Evolutionary conservation across 1,139 yeast genomes (phyloP).

Genomic region (Ogataea hybrid): DNA sequence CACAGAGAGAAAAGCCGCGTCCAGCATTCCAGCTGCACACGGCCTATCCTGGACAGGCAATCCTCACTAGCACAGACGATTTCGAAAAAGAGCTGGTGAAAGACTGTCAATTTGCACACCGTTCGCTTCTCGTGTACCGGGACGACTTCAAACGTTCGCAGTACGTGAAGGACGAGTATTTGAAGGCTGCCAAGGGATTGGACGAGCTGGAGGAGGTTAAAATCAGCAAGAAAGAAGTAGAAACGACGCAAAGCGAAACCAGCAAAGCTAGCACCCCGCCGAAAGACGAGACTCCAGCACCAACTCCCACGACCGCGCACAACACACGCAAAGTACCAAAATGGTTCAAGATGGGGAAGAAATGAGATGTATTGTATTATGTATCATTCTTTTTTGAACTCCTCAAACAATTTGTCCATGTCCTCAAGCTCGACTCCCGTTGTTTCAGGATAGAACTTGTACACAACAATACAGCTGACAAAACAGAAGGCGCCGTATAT

Average conservation of each 20-base stretch:
- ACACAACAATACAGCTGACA: conserved; percentile 43
- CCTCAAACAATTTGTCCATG: conserved; percentile 53
- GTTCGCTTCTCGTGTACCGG: conserved; percentile 24
- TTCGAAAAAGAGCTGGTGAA: conserved; percentile 19
- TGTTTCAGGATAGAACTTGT: conserved; percentile 52
- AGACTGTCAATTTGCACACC: conserved; percentile 23
- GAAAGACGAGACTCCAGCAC: neutral
- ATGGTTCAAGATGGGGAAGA: conserved; percentile 26
- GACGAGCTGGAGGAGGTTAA: conserved; percentile 26
- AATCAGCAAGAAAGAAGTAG: conserved; percentile 1
- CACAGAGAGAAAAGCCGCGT: neutral
- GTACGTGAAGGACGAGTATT: conserved; percentile 21
- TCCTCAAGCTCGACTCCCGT: conserved; percentile 54
- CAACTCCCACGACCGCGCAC: neutral
- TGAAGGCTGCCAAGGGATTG: conserved; percentile 23
- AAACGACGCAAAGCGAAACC: neutral
- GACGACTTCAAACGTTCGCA: conserved; percentile 15
- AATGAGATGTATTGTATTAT: conserved; percentile 4
- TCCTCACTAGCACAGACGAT: conserved; percentile 17
- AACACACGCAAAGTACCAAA: conserved; percentile 22
- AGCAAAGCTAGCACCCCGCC: neutral
- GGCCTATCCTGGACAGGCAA: conserved; percentile 23
- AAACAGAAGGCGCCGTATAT: conserved; percentile 49
- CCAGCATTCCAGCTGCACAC: conserved; percentile 21
- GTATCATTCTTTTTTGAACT: conserved; percentile 20